Percentiles rank a stretch among this genome's conserved stretches.
Conservation (phyloP, 2,329 filamentous ascomycete genomes). For the Arthrobotrys pseudoclavata region DNA sequence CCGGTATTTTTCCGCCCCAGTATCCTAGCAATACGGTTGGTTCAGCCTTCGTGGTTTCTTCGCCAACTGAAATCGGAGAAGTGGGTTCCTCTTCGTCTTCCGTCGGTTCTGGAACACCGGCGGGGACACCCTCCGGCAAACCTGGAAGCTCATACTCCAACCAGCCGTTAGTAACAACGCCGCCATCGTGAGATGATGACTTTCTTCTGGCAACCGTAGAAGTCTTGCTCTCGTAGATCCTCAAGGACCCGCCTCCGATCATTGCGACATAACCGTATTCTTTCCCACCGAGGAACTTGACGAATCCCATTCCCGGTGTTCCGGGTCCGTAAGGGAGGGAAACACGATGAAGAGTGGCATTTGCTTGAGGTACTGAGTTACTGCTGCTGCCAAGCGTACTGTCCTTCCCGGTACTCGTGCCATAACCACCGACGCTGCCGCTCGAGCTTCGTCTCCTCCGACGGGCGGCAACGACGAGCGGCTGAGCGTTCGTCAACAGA, state of each 20-base stretch:
- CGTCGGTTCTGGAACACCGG: constrained; percentile 57
- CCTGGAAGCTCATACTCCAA: constrained; percentile 63
- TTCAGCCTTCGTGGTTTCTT: constrained; percentile 63
- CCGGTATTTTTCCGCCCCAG: constrained; percentile 55
- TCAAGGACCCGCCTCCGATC: constrained; percentile 68
- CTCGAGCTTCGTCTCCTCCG: constrained; percentile 66
- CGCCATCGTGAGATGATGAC: constrained; percentile 65
- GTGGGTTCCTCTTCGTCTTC: constrained; percentile 61
- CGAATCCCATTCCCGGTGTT: constrained; percentile 67
- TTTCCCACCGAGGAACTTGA: constrained; percentile 68
- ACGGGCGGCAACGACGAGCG: constrained; percentile 77
- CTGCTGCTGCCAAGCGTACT: constrained; percentile 66
- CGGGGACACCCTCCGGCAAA: constrained; percentile 60
- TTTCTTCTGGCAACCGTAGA: constrained; percentile 61
- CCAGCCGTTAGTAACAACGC: constrained; percentile 62
- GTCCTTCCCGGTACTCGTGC: constrained; percentile 68
- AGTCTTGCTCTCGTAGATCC: constrained; percentile 66
- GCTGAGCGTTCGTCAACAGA: constrained; percentile 74
- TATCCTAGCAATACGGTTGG: constrained; percentile 49
- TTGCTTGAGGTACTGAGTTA: constrained; percentile 67
- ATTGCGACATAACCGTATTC: constrained; percentile 67
- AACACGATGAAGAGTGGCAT: constrained; percentile 67
- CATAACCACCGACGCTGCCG: constrained; percentile 62
- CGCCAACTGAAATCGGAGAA: constrained; percentile 59
- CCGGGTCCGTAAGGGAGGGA: constrained; percentile 66